phyloP scores from a whole-genome alignment of 768 basidiomycete species.

The Boletus reticulatus region DNA sequence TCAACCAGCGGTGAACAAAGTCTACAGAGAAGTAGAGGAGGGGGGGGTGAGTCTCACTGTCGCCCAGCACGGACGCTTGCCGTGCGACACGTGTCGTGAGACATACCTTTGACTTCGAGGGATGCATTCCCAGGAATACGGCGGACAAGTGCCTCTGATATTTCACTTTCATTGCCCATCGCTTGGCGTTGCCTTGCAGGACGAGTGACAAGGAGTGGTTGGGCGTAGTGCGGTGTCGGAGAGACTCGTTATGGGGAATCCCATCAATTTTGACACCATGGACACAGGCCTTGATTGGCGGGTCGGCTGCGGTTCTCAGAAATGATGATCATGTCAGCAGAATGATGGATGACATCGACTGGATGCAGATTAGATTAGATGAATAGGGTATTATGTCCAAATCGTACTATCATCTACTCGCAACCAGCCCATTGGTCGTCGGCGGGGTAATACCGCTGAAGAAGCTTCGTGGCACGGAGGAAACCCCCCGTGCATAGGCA shows the following conservation, averaged over 20 bases:
- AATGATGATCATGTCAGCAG: too few relatives aligned
- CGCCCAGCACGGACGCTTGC: not conserved
- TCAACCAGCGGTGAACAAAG: conserved; percentile 38
- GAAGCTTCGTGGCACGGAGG: conserved; percentile 65
- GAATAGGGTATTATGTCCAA: not conserved
- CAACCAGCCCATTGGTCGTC: conserved; percentile 5
- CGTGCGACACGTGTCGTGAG: not conserved
- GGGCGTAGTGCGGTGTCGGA: not conserved
- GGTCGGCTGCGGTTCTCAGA: conserved; percentile 2
- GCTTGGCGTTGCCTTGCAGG: not conserved
- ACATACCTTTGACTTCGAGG: conserved; percentile 19
- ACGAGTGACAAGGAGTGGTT: not conserved
- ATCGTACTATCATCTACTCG: conserved; percentile 12
- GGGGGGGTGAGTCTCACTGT: not conserved
- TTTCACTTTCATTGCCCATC: not conserved
- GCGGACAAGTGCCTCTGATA: not conserved
- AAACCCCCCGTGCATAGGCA: conserved; percentile 92
- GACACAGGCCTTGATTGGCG: not conserved
- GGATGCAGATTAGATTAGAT: conserved; percentile 13
- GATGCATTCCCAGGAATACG: conserved; percentile 22
- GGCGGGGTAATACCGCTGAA: conserved; percentile 26
- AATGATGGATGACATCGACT: not conserved
- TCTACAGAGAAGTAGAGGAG: conserved; percentile 18
- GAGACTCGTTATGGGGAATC: not conserved
- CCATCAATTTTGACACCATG: not conserved